These are phyloP conservation scores for Aegilops speltoides DNA, from an alignment of 176 grass and related monocot species.

Conservation along the genomic window DNA sequence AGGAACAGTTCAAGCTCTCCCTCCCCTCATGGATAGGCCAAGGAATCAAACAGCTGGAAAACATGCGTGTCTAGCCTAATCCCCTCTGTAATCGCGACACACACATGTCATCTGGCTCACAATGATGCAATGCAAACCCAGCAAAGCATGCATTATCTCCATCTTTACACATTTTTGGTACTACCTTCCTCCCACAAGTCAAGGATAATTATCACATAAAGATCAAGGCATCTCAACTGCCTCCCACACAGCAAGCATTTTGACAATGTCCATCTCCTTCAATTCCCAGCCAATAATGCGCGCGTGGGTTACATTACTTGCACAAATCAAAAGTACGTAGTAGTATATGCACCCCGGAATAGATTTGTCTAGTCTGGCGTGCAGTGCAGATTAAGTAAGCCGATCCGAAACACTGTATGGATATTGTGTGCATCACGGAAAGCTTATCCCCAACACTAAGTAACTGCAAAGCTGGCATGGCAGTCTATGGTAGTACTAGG, in stretches of 20 bases:
- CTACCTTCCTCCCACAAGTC: no score
- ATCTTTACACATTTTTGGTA: no score
- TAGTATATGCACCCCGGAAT: background rate
- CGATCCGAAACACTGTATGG: constrained; percentile 3
- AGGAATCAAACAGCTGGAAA: constrained; percentile 55
- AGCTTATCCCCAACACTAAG: constrained; percentile 12
- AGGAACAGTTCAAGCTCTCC: background rate
- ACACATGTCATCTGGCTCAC: constrained; percentile 32
- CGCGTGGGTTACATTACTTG: constrained; percentile 14
- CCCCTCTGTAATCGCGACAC: constrained; percentile 19
- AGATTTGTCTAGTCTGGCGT: background rate
- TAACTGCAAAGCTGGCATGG: constrained; percentile 7
- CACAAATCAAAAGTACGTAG: no score
- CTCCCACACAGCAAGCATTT: constrained; percentile 9
- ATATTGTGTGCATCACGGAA: constrained; percentile 8
- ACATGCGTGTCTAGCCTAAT: constrained; percentile 31
- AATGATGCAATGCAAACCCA: constrained; percentile 30
- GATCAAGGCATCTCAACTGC: constrained; percentile 54
- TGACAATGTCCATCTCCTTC: constrained; percentile 20
- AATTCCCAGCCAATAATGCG: constrained; percentile 25
- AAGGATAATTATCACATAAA: no score
- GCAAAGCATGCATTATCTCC: background rate
- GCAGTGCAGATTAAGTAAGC: constrained; percentile 7
- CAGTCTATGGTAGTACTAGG: background rate
- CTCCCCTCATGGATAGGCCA: background rate